phyloP scores from a whole-genome alignment of 1,284 basidiomycete species.

The Sanghuangporus sanghuang region DNA sequence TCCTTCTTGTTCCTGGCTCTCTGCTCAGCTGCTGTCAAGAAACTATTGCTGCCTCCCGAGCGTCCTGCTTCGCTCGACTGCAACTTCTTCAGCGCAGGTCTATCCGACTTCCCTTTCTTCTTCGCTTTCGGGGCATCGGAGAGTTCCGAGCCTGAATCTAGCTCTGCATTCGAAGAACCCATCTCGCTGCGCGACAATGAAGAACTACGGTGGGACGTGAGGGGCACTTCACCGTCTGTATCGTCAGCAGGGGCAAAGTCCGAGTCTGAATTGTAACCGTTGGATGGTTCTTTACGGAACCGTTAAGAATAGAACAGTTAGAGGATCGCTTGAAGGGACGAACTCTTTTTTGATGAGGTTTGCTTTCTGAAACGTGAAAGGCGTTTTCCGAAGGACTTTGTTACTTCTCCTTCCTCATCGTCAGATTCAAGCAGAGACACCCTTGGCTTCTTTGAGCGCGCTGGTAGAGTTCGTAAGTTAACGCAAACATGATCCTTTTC shows the following conservation, averaged over 20 bases:
- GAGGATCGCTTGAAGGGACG: not conserved
- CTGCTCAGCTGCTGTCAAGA: conserved; percentile 86
- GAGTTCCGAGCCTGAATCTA: conserved; percentile 10
- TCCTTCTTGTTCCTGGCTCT: conserved; percentile 72
- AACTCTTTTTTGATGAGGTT: conserved; percentile 41
- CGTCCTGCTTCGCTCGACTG: conserved; percentile 23
- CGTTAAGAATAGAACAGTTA: not conserved
- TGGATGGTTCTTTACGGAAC: conserved; percentile 1
- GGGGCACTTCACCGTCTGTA: conserved; percentile 25
- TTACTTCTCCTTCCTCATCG: conserved; percentile 33
- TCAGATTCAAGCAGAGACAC: conserved; percentile 38
- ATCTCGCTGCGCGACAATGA: conserved; percentile 14
- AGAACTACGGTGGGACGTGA: conserved; percentile 11
- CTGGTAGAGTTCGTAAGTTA: conserved; percentile 19
- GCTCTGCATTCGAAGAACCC: conserved; percentile 4
- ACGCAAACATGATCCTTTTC: not conserved
- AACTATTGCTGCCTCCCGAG: conserved; percentile 33
- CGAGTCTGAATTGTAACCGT: conserved; percentile 11
- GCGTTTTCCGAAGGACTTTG: conserved; percentile 47
- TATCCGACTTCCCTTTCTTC: conserved; percentile 16
- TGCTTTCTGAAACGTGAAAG: conserved; percentile 60
- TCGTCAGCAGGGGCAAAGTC: conserved; percentile 25
- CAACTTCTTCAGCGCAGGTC: conserved; percentile 27
- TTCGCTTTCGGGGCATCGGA: conserved; percentile 25
- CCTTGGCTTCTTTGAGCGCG: conserved; percentile 47